These are phyloP conservation scores for Agaricus subrufescens DNA, from an alignment of 768 basidiomycete genomes.

Conservation along the genomic window DNA sequence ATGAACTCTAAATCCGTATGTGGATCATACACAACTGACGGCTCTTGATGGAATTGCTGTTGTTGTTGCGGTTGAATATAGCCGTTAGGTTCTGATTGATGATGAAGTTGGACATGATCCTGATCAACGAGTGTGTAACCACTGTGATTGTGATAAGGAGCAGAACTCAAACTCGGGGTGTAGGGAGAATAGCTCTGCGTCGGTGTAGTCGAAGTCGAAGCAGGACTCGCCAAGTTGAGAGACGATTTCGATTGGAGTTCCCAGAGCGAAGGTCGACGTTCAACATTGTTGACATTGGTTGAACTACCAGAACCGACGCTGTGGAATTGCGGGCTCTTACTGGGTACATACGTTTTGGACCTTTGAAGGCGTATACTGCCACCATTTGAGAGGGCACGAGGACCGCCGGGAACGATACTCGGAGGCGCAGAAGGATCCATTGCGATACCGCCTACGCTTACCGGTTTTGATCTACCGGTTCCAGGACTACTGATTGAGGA, in stretches of 20 bases:
- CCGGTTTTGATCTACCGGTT: not conserved
- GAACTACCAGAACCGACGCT: not conserved
- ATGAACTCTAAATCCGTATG: constrained; percentile 50
- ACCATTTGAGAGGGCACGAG: not conserved
- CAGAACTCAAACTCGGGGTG: too few species aligned
- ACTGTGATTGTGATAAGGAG: not conserved
- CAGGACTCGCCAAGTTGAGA: not conserved
- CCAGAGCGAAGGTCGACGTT: constrained; percentile 35
- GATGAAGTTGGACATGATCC: not conserved
- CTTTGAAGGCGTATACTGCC: constrained; percentile 47
- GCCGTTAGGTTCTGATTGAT: not conserved
- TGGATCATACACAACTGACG: constrained; percentile 21
- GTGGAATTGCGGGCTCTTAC: constrained; percentile 23
- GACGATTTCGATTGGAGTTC: constrained; percentile 16
- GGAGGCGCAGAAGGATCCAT: constrained; percentile 1
- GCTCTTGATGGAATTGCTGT: not conserved
- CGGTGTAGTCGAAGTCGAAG: not conserved
- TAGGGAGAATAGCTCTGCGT: not conserved
- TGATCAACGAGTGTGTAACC: not conserved
- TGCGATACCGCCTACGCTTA: not conserved
- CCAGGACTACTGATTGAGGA: not conserved
- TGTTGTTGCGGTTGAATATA: not conserved
- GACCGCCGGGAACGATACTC: not conserved
- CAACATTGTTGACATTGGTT: constrained; percentile 17
- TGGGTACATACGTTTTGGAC: constrained; percentile 59